Evolutionary conservation across 768 basidiomycete species (phyloP).

Genomic region (Mycena vulgaris): DNA sequence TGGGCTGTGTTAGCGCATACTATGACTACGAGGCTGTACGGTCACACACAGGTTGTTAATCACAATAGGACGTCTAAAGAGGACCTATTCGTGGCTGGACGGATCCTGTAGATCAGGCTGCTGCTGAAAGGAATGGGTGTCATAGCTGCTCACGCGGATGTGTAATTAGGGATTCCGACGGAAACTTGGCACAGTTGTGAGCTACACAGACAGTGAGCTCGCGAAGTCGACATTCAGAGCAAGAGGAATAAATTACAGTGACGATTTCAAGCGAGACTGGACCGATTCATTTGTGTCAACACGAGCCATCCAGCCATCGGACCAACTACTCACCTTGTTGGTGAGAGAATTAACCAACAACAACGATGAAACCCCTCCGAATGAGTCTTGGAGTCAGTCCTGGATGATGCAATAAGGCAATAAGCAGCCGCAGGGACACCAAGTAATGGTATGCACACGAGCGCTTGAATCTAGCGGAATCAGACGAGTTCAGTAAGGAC

Average conservation of each 20-base stretch:
- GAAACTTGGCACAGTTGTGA: background rate
- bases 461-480: too few relatives aligned
- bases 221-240: background rate
- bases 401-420: too few relatives aligned
- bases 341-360: too few relatives aligned
- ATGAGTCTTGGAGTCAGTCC: too few relatives aligned
- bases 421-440: too few relatives aligned
- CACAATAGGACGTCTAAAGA: too few relatives aligned
- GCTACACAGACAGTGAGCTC: background rate
- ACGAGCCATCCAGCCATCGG: background rate
- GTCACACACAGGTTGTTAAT: background rate
- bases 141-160: constrained; percentile 6
- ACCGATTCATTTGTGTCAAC: background rate
- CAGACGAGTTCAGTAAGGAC: too few relatives aligned
- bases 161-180: constrained; percentile 13
- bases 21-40: background rate
- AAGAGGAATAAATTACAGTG: background rate
- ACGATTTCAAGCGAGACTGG: background rate
- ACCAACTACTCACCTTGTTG: background rate
- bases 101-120: background rate
- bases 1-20: background rate
- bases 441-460: too few relatives aligned
- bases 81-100: background rate
- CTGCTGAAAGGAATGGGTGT: background rate
- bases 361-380: too few relatives aligned